These are phyloP conservation scores for Butyriboletus appendiculatus DNA, from an alignment of 1,284 basidiomycete genomes.

Conservation along the genomic window DNA sequence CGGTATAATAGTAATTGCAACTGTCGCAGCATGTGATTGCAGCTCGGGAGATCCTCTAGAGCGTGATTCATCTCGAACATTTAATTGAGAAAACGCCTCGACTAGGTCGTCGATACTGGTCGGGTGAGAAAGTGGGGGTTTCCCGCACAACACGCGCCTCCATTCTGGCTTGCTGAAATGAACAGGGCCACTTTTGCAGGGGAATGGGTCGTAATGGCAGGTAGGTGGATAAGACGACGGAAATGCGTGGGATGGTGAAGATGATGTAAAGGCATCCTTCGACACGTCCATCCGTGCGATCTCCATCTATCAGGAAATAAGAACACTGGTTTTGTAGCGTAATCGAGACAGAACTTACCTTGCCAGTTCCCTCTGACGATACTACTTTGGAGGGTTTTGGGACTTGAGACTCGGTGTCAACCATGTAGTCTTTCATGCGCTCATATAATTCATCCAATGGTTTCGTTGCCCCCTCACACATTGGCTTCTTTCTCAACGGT, in stretches of 20 bases:
- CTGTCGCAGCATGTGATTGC: slow-evolving; percentile 13
- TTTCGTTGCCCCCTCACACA: neutral
- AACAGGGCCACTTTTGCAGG: slow-evolving; percentile 12
- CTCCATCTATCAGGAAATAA: neutral
- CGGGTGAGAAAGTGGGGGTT: accelerated
- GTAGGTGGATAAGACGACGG: slow-evolving; percentile 17
- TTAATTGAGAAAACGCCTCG: slow-evolving; percentile 19
- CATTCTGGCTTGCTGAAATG: slow-evolving; percentile 5
- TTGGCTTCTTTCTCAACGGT: neutral
- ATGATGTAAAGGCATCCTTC: neutral
- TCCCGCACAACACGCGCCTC: neutral
- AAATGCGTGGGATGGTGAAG: slow-evolving; percentile 22
- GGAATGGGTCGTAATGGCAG: slow-evolving; percentile 24
- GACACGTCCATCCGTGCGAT: accelerated
- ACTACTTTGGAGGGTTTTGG: accelerated
- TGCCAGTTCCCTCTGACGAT: neutral
- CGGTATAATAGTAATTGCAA: slow-evolving; percentile 23
- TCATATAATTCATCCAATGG: neutral
- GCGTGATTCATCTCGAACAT: slow-evolving; percentile 8
- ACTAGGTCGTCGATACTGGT: slow-evolving; percentile 10
- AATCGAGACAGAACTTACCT: neutral
- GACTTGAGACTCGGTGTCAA: neutral
- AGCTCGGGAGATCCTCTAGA: neutral
- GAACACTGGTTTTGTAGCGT: neutral
- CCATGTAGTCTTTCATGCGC: neutral